Conservation (phyloP, 345 rosid species). For the Brassica incana region DNA sequence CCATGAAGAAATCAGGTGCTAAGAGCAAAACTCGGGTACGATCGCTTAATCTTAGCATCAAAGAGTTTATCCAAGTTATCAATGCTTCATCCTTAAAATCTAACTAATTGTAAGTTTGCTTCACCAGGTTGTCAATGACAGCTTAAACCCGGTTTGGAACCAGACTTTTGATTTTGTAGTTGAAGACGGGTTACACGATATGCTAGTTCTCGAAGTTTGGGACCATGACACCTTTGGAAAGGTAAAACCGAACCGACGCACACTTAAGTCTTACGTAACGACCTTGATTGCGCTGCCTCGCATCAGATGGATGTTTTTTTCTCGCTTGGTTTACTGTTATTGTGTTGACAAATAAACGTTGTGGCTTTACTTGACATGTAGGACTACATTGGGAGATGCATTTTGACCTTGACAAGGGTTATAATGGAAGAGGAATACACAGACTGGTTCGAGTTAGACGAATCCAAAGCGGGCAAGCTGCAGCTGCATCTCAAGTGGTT, state of each 20-base stretch:
- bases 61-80: background rate
- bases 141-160: conserved; percentile 95
- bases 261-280: background rate
- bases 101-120: conserved; percentile 1
- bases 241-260: conserved; percentile 47
- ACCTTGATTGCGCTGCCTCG: background rate
- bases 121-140: conserved; percentile 80
- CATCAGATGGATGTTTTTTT: background rate
- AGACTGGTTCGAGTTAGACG: conserved; percentile 61
- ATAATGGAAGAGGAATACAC: conserved; percentile 84
- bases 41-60: conserved; percentile 19
- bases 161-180: conserved; percentile 98
- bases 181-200: conserved; percentile 95
- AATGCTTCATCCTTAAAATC: background rate
- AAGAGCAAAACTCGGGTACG: conserved; percentile 80
- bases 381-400: conserved; percentile 97
- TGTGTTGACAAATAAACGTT: background rate
- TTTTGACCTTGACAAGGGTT: conserved; percentile 91
- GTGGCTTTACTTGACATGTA: conserved; percentile 28
- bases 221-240: conserved; percentile 99
- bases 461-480: conserved; percentile 69
- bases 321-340: background rate
- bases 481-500: conserved; percentile 82
- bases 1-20: conserved; percentile 80
- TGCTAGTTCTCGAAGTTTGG: conserved; percentile 89